Evolutionary conservation across 2,329 filamentous ascomycete genomes (phyloP).

Genomic region (Aspergillus aculeatus): DNA sequence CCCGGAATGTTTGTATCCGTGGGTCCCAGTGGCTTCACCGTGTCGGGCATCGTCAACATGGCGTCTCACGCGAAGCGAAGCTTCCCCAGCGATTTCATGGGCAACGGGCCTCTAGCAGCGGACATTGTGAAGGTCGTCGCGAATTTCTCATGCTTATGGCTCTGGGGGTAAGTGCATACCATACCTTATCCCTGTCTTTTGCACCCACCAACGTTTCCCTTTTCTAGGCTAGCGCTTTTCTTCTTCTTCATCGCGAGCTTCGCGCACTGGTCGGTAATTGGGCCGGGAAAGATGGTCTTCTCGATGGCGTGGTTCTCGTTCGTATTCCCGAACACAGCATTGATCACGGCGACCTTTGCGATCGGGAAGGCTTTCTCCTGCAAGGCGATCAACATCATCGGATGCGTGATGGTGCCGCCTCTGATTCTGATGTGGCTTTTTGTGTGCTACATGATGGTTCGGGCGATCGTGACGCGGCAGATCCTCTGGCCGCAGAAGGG

Average conservation of each 20-base stretch:
- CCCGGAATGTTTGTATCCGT: slow-evolving; percentile 86
- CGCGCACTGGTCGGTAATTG: slow-evolving; percentile 68
- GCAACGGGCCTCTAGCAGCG: slow-evolving; percentile 54
- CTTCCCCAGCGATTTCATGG: slow-evolving; percentile 57
- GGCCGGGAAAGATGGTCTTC: slow-evolving; percentile 64
- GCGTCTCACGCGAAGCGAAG: slow-evolving; percentile 50
- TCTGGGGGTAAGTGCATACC: slow-evolving; percentile 60
- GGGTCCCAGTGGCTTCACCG: slow-evolving; percentile 70
- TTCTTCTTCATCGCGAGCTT: slow-evolving; percentile 80
- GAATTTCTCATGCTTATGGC: slow-evolving; percentile 70
- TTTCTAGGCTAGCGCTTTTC: slow-evolving; percentile 66
- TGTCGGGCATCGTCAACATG: slow-evolving; percentile 60
- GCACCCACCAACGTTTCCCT: no score
- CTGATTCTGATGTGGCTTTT: slow-evolving; percentile 67
- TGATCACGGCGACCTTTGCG: slow-evolving; percentile 70
- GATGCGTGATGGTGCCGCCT: slow-evolving; percentile 64
- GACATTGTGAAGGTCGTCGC: slow-evolving; percentile 55
- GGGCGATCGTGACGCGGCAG: slow-evolving; percentile 63
- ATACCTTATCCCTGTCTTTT: background rate
- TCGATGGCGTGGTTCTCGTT: slow-evolving; percentile 87
- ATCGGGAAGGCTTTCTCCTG: slow-evolving; percentile 64
- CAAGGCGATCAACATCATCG: slow-evolving; percentile 62
- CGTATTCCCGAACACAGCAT: slow-evolving; percentile 75
- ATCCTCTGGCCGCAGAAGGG: slow-evolving; percentile 77
- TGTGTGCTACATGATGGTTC: slow-evolving; percentile 69